A percentile compares a stretch with the other conserved stretches of the same genome.
These are phyloP conservation scores for Chlamydomonas sp. DNA, from an alignment of 139 green algal species.

Conservation along the genomic window DNA sequence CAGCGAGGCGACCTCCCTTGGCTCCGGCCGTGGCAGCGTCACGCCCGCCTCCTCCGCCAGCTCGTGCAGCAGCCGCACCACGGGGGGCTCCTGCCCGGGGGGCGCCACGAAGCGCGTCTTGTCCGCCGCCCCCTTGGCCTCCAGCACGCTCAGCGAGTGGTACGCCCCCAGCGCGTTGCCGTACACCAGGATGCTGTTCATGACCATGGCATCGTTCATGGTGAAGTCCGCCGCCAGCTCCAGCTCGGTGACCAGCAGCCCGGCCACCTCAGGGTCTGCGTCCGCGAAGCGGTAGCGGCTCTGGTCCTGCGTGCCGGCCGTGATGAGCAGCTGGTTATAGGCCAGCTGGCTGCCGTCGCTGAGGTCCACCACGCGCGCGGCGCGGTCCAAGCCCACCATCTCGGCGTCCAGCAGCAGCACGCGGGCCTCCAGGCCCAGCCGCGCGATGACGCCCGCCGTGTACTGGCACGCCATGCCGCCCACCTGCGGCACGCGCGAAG, in stretches of 20 bases:
- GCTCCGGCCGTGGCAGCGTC: constrained; percentile 14
- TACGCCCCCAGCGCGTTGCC: constrained; percentile 56
- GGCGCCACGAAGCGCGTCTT: constrained; percentile 28
- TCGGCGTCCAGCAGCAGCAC: constrained; percentile 66
- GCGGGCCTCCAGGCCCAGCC: constrained; percentile 59
- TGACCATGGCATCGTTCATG: constrained; percentile 35
- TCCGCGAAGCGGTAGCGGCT: constrained; percentile 36
- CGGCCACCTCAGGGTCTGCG: constrained; percentile 43
- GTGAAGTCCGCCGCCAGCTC: constrained; percentile 57
- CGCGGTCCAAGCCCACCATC: constrained; percentile 61
- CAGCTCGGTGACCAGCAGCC: constrained; percentile 41
- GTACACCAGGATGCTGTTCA: constrained; percentile 56
- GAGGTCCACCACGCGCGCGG: constrained; percentile 53
- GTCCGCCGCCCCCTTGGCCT: constrained; percentile 28
- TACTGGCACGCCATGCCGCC: constrained; percentile 55
- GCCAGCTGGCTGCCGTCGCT: constrained; percentile 46
- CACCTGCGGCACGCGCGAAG: constrained; percentile 2
- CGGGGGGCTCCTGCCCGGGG: neutral
- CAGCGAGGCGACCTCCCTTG: constrained; percentile 9
- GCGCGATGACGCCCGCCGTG: constrained; percentile 50
- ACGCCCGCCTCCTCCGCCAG: constrained; percentile 41
- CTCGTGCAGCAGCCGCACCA: constrained; percentile 38
- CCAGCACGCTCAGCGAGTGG: constrained; percentile 45
- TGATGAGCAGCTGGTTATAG: constrained; percentile 69
- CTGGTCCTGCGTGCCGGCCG: constrained; percentile 56